Conservation (phyloP, 495 filamentous ascomycete species). For the Penicillium flavigenum region DNA sequence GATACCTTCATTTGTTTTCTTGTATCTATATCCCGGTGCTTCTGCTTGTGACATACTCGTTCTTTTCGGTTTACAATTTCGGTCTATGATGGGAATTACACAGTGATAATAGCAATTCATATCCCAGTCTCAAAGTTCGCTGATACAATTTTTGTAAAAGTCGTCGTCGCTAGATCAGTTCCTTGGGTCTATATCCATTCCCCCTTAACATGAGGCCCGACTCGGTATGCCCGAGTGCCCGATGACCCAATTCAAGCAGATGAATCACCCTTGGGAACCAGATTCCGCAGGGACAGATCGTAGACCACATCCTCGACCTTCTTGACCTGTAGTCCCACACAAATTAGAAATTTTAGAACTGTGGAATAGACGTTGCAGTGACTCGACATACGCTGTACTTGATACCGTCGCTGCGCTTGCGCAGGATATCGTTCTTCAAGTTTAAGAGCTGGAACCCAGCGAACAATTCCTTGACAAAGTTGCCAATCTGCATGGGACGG, state of each 20-base stretch:
- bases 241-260: slow-evolving; percentile 12
- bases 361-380: background rate
- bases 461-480: slow-evolving; percentile 93
- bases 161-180: background rate
- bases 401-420: slow-evolving; percentile 85
- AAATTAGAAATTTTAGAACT: slow-evolving; percentile 5
- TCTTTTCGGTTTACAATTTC: background rate
- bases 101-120: slow-evolving; percentile 3
- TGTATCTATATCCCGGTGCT: slow-evolving; percentile 12
- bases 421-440: slow-evolving; percentile 89
- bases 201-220: background rate
- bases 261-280: slow-evolving; percentile 56
- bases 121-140: background rate
- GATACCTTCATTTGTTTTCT: slow-evolving; percentile 14
- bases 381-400: slow-evolving; percentile 75
- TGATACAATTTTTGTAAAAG: background rate
- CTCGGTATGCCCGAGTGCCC: background rate
- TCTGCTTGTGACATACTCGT: slow-evolving; percentile 1
- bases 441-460: slow-evolving; percentile 96
- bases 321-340: slow-evolving; percentile 59
- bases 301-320: slow-evolving; percentile 98
- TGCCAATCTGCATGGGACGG: slow-evolving; percentile 78
- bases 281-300: slow-evolving; percentile 81
- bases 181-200: background rate
- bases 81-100: background rate